phyloP scores from a whole-genome alignment of 768 basidiomycete genomes.

The Pisolithus orientalis region DNA sequence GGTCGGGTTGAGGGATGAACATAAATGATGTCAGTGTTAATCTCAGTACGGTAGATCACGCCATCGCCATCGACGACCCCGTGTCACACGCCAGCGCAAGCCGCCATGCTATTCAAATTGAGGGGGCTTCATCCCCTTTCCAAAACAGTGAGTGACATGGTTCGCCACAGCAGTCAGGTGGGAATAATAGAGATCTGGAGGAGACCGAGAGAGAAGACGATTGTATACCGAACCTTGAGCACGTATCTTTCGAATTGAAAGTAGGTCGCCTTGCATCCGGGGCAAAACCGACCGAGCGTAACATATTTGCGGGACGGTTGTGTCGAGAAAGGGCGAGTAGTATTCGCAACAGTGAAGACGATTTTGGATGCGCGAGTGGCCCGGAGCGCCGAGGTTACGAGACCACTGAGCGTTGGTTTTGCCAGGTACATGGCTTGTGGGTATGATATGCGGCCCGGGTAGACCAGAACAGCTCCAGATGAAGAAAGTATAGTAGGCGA shows the following conservation, averaged over 20 bases:
- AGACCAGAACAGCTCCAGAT: constrained; percentile 71
- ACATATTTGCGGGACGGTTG: constrained; percentile 47
- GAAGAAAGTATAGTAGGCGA: constrained; percentile 64
- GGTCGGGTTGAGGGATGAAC: too few species aligned
- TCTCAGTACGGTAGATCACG: too few species aligned
- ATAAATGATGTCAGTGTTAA: too few species aligned
- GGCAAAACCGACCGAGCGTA: constrained; percentile 37
- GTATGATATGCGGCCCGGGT: constrained; percentile 65
- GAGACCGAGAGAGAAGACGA: constrained; percentile 61
- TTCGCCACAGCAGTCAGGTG: constrained; percentile 63
- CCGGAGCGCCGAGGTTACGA: constrained; percentile 43
- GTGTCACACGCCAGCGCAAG: too few species aligned
- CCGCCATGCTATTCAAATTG: constrained; percentile 64
- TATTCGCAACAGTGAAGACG: constrained; percentile 77
- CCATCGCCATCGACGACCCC: too few species aligned
- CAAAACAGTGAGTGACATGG: constrained; percentile 82
- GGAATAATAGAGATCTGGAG: constrained; percentile 60
- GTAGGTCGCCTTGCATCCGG: constrained; percentile 69
- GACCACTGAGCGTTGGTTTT: constrained; percentile 48
- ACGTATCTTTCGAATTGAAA: constrained; percentile 49
- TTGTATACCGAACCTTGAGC: constrained; percentile 59
- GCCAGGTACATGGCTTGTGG: constrained; percentile 66
- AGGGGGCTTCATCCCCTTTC: constrained; percentile 83
- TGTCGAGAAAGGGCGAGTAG: constrained; percentile 75
- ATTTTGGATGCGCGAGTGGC: constrained; percentile 66